phyloP scores from a whole-genome alignment of 2,329 filamentous ascomycete species.

The Calonectria fujianensis region DNA sequence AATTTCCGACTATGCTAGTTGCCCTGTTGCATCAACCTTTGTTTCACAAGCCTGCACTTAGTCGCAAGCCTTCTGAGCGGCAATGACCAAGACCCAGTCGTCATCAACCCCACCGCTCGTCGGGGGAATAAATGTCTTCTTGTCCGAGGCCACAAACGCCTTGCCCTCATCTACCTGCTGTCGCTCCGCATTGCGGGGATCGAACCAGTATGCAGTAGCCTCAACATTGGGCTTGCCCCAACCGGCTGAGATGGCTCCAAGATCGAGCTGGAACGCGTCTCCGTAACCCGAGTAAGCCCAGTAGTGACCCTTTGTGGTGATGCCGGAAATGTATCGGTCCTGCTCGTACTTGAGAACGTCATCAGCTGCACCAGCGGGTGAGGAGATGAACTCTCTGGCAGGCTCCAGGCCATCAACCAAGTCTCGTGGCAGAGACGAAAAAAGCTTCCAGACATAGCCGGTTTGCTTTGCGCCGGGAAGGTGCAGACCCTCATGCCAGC shows the following conservation, averaged over 20 bases:
- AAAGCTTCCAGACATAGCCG: slow-evolving; percentile 17
- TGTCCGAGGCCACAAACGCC: not conserved
- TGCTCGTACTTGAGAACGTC: slow-evolving; percentile 13
- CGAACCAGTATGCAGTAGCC: not conserved
- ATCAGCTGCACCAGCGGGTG: not conserved
- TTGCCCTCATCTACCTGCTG: slow-evolving; percentile 5
- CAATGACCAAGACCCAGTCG: slow-evolving; percentile 2
- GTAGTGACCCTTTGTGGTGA: slow-evolving; percentile 6
- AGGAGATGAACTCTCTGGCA: slow-evolving; percentile 4
- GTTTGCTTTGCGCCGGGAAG: slow-evolving; percentile 11
- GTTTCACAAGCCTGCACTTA: not conserved
- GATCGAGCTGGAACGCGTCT: slow-evolving; percentile 12
- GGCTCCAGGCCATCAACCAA: slow-evolving; percentile 1
- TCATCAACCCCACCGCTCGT: slow-evolving; percentile 3
- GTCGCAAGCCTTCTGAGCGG: not conserved
- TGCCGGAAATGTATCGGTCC: slow-evolving; percentile 4
- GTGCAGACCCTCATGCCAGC: slow-evolving; percentile 12
- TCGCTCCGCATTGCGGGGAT: not conserved
- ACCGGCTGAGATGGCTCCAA: not conserved
- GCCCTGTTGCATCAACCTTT: not conserved
- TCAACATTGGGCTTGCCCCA: slow-evolving; percentile 1
- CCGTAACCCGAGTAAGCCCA: slow-evolving; percentile 12
- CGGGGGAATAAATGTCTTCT: slow-evolving; percentile 1
- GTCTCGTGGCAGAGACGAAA: not conserved
- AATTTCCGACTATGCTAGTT: not conserved